A percentile compares a stretch with the other conserved stretches of the same genome.
These are phyloP conservation scores for Phlegmacium glaucopus DNA, from an alignment of 768 basidiomycete species.

Conservation along the genomic window DNA sequence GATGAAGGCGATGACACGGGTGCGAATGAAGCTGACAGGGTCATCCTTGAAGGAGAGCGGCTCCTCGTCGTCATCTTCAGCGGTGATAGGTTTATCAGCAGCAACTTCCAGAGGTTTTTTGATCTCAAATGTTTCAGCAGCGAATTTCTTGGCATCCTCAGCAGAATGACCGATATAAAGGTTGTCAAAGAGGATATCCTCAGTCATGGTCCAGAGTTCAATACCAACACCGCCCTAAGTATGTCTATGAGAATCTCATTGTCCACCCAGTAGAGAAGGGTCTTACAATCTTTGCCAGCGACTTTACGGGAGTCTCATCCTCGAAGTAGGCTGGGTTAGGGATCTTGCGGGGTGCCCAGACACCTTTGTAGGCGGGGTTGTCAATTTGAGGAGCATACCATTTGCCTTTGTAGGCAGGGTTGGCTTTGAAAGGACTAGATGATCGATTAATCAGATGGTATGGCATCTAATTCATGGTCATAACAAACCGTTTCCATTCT, in stretches of 20 bases:
- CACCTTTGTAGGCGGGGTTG: conserved; percentile 97
- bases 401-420: conserved; percentile 97
- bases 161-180: conserved; percentile 91
- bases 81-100: conserved; percentile 49
- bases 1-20: conserved; percentile 76
- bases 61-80: conserved; percentile 45
- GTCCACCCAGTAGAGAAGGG: background rate
- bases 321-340: conserved; percentile 90
- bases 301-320: conserved; percentile 78
- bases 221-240: conserved; percentile 88
- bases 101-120: conserved; percentile 83
- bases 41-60: conserved; percentile 60
- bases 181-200: conserved; percentile 90
- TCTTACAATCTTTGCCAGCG: conserved; percentile 80
- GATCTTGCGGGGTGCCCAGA: conserved; percentile 91
- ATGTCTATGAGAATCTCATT: conserved; percentile 4
- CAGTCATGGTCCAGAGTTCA: conserved; percentile 99
- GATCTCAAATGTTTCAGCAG: conserved; percentile 84
- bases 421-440: conserved; percentile 75
- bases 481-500: conserved; percentile 77
- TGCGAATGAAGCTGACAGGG: conserved; percentile 77
- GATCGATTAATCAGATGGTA: conserved; percentile 1
- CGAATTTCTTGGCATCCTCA: conserved; percentile 80
- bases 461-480: background rate
- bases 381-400: conserved; percentile 94